These are phyloP conservation scores for Amphicarpaea edgeworthii DNA, from an alignment of 306 rosid species.

Conservation along the genomic window DNA sequence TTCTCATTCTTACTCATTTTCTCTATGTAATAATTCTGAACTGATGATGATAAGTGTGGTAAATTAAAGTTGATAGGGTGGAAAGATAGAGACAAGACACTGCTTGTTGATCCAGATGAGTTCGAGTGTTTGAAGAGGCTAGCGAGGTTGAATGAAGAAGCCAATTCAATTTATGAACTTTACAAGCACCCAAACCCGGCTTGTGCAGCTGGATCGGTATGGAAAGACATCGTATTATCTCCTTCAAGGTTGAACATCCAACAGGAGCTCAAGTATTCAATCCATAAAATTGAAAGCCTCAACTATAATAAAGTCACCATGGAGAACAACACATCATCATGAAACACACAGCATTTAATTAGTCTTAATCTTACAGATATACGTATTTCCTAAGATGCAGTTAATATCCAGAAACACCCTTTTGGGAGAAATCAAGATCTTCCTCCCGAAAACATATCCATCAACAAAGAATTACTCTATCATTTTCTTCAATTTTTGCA, in stretches of 20 bases:
- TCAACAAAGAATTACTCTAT: not conserved
- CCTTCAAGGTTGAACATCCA: constrained; percentile 91
- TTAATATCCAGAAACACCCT: constrained; percentile 9
- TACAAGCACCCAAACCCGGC: constrained; percentile 83
- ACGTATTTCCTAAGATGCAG: constrained; percentile 1
- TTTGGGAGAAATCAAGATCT: not conserved
- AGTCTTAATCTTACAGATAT: constrained; percentile 23
- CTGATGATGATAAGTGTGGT: too few species aligned
- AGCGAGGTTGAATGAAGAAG: constrained; percentile 70
- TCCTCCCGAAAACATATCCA: not conserved
- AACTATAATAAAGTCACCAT: constrained; percentile 43
- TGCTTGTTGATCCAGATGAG: constrained; percentile 92
- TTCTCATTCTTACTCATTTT: too few species aligned
- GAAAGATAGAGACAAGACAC: constrained; percentile 88
- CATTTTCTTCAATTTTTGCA: too few species aligned
- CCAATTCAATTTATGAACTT: constrained; percentile 78
- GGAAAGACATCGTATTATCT: constrained; percentile 94
- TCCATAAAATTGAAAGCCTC: constrained; percentile 70
- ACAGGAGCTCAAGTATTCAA: constrained; percentile 89
- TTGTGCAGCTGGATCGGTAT: constrained; percentile 74
- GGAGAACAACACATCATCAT: too few species aligned
- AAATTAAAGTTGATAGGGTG: constrained; percentile 97
- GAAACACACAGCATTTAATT: constrained; percentile 36
- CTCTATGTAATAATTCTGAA: too few species aligned
- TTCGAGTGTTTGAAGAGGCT: constrained; percentile 82